These are phyloP conservation scores for Scheffersomyces titani DNA, from an alignment of 1,139 yeast species.

Conservation along the genomic window DNA sequence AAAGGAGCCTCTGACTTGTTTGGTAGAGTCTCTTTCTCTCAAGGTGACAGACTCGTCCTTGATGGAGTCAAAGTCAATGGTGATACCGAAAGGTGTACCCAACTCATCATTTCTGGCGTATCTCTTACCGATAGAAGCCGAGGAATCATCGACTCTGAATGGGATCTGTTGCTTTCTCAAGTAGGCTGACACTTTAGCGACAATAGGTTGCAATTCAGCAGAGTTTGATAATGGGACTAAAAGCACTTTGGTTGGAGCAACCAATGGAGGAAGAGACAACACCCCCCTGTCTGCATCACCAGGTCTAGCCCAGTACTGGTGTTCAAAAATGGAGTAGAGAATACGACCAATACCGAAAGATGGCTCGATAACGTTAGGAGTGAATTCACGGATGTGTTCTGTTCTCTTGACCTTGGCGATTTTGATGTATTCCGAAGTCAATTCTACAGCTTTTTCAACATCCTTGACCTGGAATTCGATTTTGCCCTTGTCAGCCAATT, in stretches of 20 bases:
- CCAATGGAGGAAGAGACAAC: constrained; percentile 89
- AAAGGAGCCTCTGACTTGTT: constrained; percentile 92
- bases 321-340: constrained; percentile 90
- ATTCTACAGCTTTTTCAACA: constrained; percentile 62
- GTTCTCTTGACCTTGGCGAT: constrained; percentile 79
- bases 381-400: constrained; percentile 91
- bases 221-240: constrained; percentile 92
- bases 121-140: constrained; percentile 98
- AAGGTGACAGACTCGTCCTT: constrained; percentile 89
- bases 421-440: constrained; percentile 68
- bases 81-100: constrained; percentile 98
- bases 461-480: constrained; percentile 65
- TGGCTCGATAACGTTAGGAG: constrained; percentile 98
- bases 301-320: constrained; percentile 92
- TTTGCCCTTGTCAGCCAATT: constrained; percentile 63
- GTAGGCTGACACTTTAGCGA: constrained; percentile 64
- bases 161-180: constrained; percentile 86
- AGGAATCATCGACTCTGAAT: constrained; percentile 95
- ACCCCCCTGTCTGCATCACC: constrained; percentile 91
- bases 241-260: constrained; percentile 97
- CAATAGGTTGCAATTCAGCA: constrained; percentile 76
- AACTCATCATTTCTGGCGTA: constrained; percentile 98
- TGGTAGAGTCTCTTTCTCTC: constrained; percentile 97
- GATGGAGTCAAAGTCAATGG: constrained; percentile 93
- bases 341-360: constrained; percentile 99